Conservation (phyloP, 805 yeast species). For the Saturnispora sekii region DNA sequence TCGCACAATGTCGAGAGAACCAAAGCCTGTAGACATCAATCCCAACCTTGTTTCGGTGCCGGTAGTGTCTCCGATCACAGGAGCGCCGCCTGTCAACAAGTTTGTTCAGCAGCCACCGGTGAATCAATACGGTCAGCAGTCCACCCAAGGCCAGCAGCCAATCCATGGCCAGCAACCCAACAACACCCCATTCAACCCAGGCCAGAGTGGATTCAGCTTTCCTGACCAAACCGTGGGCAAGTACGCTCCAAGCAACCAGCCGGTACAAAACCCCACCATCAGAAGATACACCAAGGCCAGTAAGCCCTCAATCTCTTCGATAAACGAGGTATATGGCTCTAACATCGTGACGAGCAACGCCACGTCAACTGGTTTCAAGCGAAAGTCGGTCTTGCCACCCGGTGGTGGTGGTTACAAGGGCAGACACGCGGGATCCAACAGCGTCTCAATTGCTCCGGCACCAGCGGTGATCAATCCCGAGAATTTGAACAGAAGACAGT, state of each 20-base stretch:
- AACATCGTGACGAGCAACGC: slow-evolving; percentile 11
- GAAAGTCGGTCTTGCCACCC: slow-evolving; percentile 11
- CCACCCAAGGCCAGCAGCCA: neutral
- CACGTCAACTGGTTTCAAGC: slow-evolving; percentile 8
- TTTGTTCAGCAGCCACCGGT: neutral
- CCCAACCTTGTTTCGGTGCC: slow-evolving; percentile 26
- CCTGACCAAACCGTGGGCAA: neutral
- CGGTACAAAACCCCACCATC: neutral
- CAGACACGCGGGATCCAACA: slow-evolving; percentile 5
- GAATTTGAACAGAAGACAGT: slow-evolving; percentile 49
- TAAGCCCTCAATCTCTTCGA: slow-evolving; percentile 10
- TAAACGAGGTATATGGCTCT: slow-evolving; percentile 14
- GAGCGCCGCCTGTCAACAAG: neutral
- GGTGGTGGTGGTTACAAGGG: neutral
- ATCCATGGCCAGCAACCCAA: neutral
- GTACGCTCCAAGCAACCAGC: slow-evolving; percentile 2
- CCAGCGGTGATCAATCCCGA: slow-evolving; percentile 41
- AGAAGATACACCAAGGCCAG: slow-evolving; percentile 5
- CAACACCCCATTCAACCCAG: too few species aligned
- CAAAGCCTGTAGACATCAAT: slow-evolving; percentile 16
- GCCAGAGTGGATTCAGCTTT: neutral
- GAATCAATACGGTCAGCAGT: neutral
- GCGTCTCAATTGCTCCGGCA: slow-evolving; percentile 23
- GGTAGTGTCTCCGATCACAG: slow-evolving; percentile 14
- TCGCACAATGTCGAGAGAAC: slow-evolving; percentile 16